Conservation (phyloP, 2,329 filamentous ascomycete genomes). For the Aspergillus floridensis region DNA sequence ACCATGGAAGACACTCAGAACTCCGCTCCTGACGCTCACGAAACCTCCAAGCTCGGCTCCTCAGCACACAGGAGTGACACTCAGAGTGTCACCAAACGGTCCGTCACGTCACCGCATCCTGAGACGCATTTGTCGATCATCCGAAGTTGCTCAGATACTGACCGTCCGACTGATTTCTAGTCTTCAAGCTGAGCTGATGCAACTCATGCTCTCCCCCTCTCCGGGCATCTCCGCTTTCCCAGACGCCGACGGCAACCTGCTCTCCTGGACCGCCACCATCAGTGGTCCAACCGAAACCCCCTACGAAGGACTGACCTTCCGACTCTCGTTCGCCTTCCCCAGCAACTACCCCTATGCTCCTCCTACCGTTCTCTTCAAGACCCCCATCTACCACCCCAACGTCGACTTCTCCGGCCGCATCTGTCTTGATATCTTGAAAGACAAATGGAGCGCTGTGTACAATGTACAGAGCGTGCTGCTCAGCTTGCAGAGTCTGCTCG, state of each 20-base stretch:
- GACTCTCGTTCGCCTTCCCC: slow-evolving; percentile 88
- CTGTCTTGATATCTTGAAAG: slow-evolving; percentile 96
- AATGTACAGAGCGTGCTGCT: slow-evolving; percentile 92
- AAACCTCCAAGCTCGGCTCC: slow-evolving; percentile 60
- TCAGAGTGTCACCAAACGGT: slow-evolving; percentile 78
- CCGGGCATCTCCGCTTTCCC: slow-evolving; percentile 95
- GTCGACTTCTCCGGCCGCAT: slow-evolving; percentile 97
- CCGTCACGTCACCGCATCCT: slow-evolving; percentile 16
- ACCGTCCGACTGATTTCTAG: slow-evolving; percentile 47
- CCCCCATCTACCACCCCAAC: slow-evolving; percentile 98
- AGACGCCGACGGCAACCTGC: slow-evolving; percentile 81
- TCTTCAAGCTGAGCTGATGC: slow-evolving; percentile 95
- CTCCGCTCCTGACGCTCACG: slow-evolving; percentile 60
- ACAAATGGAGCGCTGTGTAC: slow-evolving; percentile 98
- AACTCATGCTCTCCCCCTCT: slow-evolving; percentile 92
- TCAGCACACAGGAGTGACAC: slow-evolving; percentile 60
- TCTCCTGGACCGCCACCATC: slow-evolving; percentile 92
- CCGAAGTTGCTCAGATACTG: not conserved
- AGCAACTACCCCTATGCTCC: slow-evolving; percentile 89
- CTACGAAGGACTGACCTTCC: slow-evolving; percentile 83
- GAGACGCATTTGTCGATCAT: not conserved
- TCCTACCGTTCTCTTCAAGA: slow-evolving; percentile 93
- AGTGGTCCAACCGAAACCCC: slow-evolving; percentile 87
- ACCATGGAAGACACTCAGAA: slow-evolving; percentile 65
- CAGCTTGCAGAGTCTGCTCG: slow-evolving; percentile 90